Evolutionary conservation across 139 green algal genomes (phyloP).

Genomic region (Pseudopediastrum boryanum): DNA sequence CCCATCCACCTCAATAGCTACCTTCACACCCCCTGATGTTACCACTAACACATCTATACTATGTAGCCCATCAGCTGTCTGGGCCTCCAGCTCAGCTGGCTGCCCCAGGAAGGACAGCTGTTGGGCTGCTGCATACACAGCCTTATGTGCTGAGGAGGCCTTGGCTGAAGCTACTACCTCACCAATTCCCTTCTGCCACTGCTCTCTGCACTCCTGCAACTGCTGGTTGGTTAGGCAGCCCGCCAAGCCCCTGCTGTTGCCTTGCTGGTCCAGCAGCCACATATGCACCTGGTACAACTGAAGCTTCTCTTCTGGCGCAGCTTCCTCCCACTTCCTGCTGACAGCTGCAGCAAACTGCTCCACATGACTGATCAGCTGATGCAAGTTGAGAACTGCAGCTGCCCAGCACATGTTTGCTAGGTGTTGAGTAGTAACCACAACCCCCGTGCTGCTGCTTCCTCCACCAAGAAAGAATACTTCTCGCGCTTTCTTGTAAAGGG

Average conservation of each 20-base stretch:
- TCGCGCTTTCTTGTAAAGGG: background rate
- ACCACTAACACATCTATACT: background rate
- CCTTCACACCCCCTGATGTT: background rate
- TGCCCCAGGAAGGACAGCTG: background rate
- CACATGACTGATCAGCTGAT: too few relatives aligned
- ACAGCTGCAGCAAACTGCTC: background rate
- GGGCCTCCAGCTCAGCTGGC: background rate
- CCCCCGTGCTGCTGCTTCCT: background rate
- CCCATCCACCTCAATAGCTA: conserved; percentile 21
- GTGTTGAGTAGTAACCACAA: background rate
- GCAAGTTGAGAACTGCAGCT: too few relatives aligned
- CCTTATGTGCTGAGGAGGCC: background rate
- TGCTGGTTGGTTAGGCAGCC: conserved; percentile 7
- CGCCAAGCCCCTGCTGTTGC: background rate
- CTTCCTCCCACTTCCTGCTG: background rate
- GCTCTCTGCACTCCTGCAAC: conserved; percentile 18
- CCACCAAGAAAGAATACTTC: background rate
- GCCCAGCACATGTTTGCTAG: too few relatives aligned
- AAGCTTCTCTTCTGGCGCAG: background rate
- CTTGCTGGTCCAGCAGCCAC: conserved; percentile 26
- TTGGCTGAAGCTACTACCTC: too few relatives aligned
- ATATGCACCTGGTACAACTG: conserved; percentile 21
- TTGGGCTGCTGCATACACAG: background rate
- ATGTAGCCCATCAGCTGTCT: background rate
- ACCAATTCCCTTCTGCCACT: too few relatives aligned